A percentile compares a stretch with the other conserved stretches of the same genome.
Evolutionary conservation across 106 monocot genomes (phyloP).

Genomic region (Amphibolis antarctica): DNA sequence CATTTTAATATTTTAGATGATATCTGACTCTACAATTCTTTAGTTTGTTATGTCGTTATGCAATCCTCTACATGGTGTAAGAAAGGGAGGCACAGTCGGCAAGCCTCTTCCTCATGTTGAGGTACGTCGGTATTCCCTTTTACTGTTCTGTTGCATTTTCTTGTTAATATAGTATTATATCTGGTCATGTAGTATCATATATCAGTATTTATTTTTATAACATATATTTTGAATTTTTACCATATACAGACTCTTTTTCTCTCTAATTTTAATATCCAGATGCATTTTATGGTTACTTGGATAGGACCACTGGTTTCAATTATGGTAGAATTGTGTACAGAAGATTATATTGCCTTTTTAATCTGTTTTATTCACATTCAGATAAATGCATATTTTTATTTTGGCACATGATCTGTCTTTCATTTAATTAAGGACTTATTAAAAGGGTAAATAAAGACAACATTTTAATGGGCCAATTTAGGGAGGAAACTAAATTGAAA

Average conservation of each 20-base stretch:
- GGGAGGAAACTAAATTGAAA: too few species aligned
- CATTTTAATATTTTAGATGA: background rate
- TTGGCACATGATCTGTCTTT: too few species aligned
- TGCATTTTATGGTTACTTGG: background rate
- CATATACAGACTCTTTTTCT: background rate
- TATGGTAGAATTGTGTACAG: too few species aligned
- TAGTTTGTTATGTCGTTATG: constrained; percentile 97
- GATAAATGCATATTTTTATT: too few species aligned
- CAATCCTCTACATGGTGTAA: constrained; percentile 71
- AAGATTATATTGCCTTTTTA: too few species aligned
- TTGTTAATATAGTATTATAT: too few species aligned
- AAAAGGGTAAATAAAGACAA: too few species aligned
- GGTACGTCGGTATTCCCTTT: constrained; percentile 23
- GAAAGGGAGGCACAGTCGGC: constrained; percentile 88
- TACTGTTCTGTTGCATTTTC: background rate
- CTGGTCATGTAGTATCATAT: background rate
- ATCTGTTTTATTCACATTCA: too few species aligned
- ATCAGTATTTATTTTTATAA: background rate
- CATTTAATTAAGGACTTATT: too few species aligned
- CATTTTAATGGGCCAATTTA: too few species aligned
- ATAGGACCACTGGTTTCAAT: background rate
- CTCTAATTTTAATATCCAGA: background rate
- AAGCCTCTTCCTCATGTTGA: constrained; percentile 82
- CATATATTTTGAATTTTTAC: background rate
- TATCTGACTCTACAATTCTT: constrained; percentile 6